Evolutionary conservation across 768 basidiomycete genomes (phyloP).

Genomic region (Boletus patriciae): DNA sequence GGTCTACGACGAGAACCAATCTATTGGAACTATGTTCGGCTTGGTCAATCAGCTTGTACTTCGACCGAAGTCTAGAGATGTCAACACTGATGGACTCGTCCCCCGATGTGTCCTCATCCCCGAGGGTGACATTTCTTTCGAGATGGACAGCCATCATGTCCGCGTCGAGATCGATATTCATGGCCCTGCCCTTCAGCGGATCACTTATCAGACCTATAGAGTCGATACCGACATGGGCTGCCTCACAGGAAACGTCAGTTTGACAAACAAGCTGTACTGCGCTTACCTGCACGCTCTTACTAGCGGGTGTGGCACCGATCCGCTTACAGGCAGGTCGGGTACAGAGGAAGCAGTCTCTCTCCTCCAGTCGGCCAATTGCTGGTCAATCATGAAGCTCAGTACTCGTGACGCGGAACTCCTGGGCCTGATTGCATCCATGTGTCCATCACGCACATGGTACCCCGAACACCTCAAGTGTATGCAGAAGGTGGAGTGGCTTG

Average conservation of each 20-base stretch:
- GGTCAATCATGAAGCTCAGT: conserved; percentile 42
- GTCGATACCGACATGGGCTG: conserved; percentile 34
- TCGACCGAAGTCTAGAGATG: conserved; percentile 20
- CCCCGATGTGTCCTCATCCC: conserved; percentile 41
- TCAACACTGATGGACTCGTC: neutral
- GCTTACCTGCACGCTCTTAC: conserved; percentile 49
- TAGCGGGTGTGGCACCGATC: conserved; percentile 40
- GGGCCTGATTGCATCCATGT: conserved; percentile 34
- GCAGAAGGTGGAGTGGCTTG: conserved; percentile 14
- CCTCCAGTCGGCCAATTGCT: conserved; percentile 38
- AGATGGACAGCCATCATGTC: conserved; percentile 16
- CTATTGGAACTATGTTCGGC: conserved; percentile 46
- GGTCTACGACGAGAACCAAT: conserved; percentile 44
- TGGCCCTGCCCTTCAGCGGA: neutral
- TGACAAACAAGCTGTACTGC: conserved; percentile 35
- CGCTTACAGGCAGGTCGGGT: conserved; percentile 44
- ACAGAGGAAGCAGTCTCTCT: conserved; percentile 43
- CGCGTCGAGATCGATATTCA: conserved; percentile 13
- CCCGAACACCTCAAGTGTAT: conserved; percentile 25
- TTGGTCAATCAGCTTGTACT: conserved; percentile 42
- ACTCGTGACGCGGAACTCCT: conserved; percentile 34
- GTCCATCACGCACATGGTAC: conserved; percentile 40
- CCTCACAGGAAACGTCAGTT: conserved; percentile 26
- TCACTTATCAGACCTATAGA: conserved; percentile 30
- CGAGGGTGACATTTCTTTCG: conserved; percentile 31